Evolutionary conservation across 352 stramenopile genomes (phyloP).

Genomic region (Phytophthora citrophthora): DNA sequence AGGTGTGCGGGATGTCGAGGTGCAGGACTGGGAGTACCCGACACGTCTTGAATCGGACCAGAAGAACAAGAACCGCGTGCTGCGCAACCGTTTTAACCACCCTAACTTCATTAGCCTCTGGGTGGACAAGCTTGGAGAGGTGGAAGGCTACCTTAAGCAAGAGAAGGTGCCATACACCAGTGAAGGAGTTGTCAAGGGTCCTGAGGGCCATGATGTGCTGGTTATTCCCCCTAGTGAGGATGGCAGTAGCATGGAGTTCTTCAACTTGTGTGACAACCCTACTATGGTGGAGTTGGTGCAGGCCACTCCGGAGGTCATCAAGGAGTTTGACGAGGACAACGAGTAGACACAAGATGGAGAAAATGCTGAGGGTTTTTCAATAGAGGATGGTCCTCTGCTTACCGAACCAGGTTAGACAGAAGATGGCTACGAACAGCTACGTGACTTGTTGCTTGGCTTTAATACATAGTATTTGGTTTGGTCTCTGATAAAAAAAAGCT

Average conservation of each 20-base stretch:
- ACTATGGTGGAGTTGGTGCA: slow-evolving; percentile 87
- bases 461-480: slow-evolving; percentile 48
- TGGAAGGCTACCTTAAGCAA: slow-evolving; percentile 70
- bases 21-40: slow-evolving; percentile 79
- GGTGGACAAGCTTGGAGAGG: slow-evolving; percentile 75
- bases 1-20: slow-evolving; percentile 80
- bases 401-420: slow-evolving; percentile 23
- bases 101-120: slow-evolving; percentile 89
- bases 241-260: slow-evolving; percentile 74
- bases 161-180: slow-evolving; percentile 64
- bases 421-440: slow-evolving; percentile 5
- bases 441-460: slow-evolving; percentile 23
- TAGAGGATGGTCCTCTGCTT: neutral
- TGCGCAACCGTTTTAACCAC: slow-evolving; percentile 81
- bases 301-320: slow-evolving; percentile 75
- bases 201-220: slow-evolving; percentile 72
- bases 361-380: neutral
- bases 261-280: slow-evolving; percentile 85
- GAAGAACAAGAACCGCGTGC: slow-evolving; percentile 60
- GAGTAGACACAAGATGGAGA: slow-evolving; percentile 12
- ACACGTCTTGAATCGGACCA: slow-evolving; percentile 69
- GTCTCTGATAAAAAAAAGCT: slow-evolving; percentile 39
- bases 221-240: slow-evolving; percentile 72
- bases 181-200: slow-evolving; percentile 64
- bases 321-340: slow-evolving; percentile 69